Evolutionary conservation across 306 rosid genomes (phyloP).

Genomic region (Castanea sativa): DNA sequence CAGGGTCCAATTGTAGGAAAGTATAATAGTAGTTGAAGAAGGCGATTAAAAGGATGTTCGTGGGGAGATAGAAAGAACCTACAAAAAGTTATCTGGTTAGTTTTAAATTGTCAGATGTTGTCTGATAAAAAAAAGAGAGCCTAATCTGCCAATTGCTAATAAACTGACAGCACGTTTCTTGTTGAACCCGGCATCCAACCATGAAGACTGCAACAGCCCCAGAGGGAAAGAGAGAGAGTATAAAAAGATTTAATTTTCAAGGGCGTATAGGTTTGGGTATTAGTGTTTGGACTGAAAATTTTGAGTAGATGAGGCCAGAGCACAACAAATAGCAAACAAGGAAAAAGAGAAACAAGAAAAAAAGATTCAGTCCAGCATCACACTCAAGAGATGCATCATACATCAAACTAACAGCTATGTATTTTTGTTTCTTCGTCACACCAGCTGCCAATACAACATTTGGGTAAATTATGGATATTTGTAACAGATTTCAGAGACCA

Average conservation of each 20-base stretch:
- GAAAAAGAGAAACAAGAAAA: too few species aligned
- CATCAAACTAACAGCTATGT: too few species aligned
- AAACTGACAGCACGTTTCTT: background rate
- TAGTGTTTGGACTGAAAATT: too few species aligned
- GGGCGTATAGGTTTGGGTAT: too few species aligned
- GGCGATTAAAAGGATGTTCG: constrained; percentile 83
- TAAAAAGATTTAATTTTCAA: background rate
- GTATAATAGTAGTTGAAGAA: constrained; percentile 99
- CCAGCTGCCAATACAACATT: too few species aligned
- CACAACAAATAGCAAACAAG: too few species aligned
- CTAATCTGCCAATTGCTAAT: background rate
- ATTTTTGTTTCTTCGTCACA: too few species aligned
- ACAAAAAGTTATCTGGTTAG: constrained; percentile 29
- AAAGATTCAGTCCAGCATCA: too few species aligned
- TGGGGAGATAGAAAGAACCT: constrained; percentile 90
- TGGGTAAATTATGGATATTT: background rate
- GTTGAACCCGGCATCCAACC: background rate
- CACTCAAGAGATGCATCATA: too few species aligned
- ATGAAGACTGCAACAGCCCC: background rate
- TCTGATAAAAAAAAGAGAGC: background rate
- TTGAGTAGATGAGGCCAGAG: too few species aligned
- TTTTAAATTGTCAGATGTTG: constrained; percentile 5
- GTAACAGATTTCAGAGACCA: background rate
- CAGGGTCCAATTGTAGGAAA: constrained; percentile 93
- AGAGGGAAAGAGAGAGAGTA: constrained; percentile 1